Percentiles rank a stretch among this genome's conserved stretches.
These are phyloP conservation scores for Cornus suecica DNA, from an alignment of 148 eudicot genomes.

Conservation along the genomic window DNA sequence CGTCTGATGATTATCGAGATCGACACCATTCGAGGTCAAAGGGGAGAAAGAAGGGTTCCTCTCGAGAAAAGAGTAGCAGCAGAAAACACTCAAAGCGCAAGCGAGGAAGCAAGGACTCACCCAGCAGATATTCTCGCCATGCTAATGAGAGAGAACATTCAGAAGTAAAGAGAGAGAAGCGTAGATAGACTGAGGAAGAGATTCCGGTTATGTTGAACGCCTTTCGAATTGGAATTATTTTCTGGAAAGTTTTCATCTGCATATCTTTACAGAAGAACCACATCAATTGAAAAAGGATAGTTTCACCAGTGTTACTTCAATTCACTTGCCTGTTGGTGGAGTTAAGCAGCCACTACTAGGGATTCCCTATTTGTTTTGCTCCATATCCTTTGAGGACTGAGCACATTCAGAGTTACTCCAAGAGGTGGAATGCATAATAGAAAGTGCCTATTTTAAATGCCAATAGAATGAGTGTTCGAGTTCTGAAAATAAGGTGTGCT, in stretches of 20 bases:
- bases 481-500: background rate
- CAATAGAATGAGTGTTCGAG: background rate
- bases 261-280: background rate
- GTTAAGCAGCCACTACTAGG: background rate
- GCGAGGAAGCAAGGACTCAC: conserved; percentile 35
- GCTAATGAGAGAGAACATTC: conserved; percentile 25
- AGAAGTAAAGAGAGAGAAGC: conserved; percentile 37
- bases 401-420: background rate
- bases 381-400: background rate
- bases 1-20: conserved; percentile 46
- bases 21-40: conserved; percentile 49
- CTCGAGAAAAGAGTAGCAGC: conserved; percentile 56
- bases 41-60: conserved; percentile 45
- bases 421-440: background rate
- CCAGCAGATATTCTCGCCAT: conserved; percentile 33
- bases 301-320: background rate
- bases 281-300: background rate
- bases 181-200: conserved; percentile 21
- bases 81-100: conserved; percentile 71
- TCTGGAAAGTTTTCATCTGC: background rate
- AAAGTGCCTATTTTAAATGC: background rate
- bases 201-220: background rate
- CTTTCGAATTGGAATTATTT: background rate
- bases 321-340: background rate
- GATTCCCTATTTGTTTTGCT: background rate